These are phyloP conservation scores for Panellus pusillus DNA, from an alignment of 768 basidiomycete genomes.

Conservation along the genomic window DNA sequence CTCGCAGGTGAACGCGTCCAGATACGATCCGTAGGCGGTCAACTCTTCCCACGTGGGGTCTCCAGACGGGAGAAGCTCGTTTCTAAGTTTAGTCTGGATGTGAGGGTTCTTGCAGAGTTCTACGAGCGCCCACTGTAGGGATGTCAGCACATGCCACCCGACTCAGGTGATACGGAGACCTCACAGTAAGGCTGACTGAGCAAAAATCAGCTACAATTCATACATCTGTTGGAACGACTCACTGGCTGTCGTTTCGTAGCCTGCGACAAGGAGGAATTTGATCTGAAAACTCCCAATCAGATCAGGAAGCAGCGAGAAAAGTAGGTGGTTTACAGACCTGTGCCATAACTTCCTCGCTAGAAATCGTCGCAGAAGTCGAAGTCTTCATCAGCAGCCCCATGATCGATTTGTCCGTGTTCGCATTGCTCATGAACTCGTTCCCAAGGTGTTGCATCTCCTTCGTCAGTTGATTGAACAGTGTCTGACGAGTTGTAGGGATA, in stretches of 20 bases:
- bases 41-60: constrained; percentile 13
- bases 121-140: constrained; percentile 34
- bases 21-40: constrained; percentile 28
- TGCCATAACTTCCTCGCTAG: constrained; percentile 3
- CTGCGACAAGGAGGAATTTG: constrained; percentile 4
- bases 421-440: neutral
- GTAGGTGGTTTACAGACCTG: neutral
- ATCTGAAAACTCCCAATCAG: neutral
- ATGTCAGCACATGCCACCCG: neutral
- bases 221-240: neutral
- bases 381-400: constrained; percentile 6
- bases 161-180: neutral
- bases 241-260: constrained; percentile 11
- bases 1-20: constrained; percentile 43
- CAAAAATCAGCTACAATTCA: neutral
- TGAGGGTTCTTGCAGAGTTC: constrained; percentile 33
- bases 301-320: neutral
- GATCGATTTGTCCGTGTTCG: constrained; percentile 1
- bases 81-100: neutral
- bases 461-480: neutral
- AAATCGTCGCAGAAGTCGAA: neutral
- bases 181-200: constrained; percentile 11
- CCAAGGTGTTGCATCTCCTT: constrained; percentile 1
- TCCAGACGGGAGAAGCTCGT: neutral
- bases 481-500: neutral